phyloP scores from a whole-genome alignment of 805 yeast genomes.

The Candida vartiovaarae region DNA sequence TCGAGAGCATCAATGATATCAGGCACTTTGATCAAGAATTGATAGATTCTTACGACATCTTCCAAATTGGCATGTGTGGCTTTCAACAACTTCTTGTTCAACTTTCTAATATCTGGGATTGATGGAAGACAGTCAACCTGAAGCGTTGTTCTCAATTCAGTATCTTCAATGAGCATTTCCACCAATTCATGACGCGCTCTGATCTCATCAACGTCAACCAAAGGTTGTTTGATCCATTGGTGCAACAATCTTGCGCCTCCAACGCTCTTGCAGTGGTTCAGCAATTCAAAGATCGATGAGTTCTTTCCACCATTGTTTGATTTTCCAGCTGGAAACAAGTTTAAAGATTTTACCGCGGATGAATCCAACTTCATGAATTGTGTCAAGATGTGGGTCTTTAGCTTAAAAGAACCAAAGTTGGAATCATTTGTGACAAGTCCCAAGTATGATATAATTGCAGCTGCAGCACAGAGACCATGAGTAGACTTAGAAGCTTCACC shows the following conservation, averaged over 20 bases:
- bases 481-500: slow-evolving; percentile 44
- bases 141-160: slow-evolving; percentile 55
- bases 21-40: slow-evolving; percentile 66
- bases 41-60: slow-evolving; percentile 86
- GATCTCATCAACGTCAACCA: slow-evolving; percentile 57
- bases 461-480: slow-evolving; percentile 53
- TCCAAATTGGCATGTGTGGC: slow-evolving; percentile 56
- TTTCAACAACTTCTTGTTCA: slow-evolving; percentile 58
- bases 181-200: slow-evolving; percentile 67
- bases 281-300: slow-evolving; percentile 68
- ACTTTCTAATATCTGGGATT: slow-evolving; percentile 78
- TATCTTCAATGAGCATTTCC: slow-evolving; percentile 62
- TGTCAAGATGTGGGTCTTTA: slow-evolving; percentile 64
- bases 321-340: slow-evolving; percentile 57
- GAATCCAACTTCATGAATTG: slow-evolving; percentile 87
- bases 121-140: slow-evolving; percentile 60
- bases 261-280: slow-evolving; percentile 81
- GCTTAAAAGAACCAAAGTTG: slow-evolving; percentile 44
- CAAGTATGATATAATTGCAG: slow-evolving; percentile 65
- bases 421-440: slow-evolving; percentile 52
- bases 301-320: slow-evolving; percentile 26
- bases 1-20: slow-evolving; percentile 51
- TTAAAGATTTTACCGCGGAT: slow-evolving; percentile 82
- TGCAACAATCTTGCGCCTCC: slow-evolving; percentile 86
- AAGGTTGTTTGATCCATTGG: slow-evolving; percentile 96